A percentile compares a stretch with the other conserved stretches of the same genome.
These are phyloP conservation scores for Ilex asprella DNA, from an alignment of 257 asterid species.

Conservation along the genomic window DNA sequence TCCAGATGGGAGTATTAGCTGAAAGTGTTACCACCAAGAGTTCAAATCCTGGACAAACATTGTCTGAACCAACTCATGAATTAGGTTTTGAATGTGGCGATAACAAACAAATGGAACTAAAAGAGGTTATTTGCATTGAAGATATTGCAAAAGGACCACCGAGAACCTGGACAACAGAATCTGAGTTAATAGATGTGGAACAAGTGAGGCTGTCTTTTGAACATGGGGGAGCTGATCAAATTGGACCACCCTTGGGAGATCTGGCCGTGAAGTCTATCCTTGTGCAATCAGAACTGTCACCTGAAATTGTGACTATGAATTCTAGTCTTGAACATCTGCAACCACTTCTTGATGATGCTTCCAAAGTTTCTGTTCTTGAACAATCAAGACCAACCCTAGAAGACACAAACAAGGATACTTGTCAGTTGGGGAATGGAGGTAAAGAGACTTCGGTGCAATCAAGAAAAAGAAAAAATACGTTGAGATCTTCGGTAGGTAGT, in stretches of 20 bases:
- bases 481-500: constrained; percentile 31
- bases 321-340: constrained; percentile 15
- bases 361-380: constrained; percentile 22
- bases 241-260: constrained; percentile 24
- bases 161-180: constrained; percentile 7
- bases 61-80: constrained; percentile 6
- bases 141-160: constrained; percentile 14
- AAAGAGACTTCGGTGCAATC: constrained; percentile 26
- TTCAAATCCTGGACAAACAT: neutral
- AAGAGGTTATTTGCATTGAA: constrained; percentile 28
- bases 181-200: constrained; percentile 4
- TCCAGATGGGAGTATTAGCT: neutral
- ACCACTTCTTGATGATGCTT: constrained; percentile 19
- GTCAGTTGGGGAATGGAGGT: constrained; percentile 24
- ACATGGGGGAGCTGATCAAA: constrained; percentile 15
- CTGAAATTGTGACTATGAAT: constrained; percentile 19
- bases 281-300: constrained; percentile 21
- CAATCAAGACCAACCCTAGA: constrained; percentile 15
- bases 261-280: constrained; percentile 17
- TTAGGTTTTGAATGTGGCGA: constrained; percentile 12
- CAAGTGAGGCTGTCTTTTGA: constrained; percentile 14
- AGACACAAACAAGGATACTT: constrained; percentile 20
- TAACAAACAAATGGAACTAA: constrained; percentile 26
- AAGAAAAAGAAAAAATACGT: constrained; percentile 33
- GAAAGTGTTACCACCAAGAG: neutral